Conservation (phyloP, 1,139 yeast species). For the Nematodospora anomalae region DNA sequence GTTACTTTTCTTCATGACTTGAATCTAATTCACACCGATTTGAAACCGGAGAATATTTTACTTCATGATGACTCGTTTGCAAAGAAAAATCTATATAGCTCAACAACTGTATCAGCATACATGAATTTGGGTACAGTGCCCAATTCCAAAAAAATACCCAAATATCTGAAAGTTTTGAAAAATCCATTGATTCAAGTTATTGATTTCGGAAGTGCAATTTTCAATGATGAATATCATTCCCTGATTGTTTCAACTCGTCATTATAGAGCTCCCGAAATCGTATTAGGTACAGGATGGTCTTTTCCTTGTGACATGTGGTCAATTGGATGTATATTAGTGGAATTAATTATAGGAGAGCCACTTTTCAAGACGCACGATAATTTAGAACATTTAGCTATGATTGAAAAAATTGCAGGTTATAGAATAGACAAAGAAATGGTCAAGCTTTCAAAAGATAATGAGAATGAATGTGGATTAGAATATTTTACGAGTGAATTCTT, state of each 20-base stretch:
- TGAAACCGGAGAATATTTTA: constrained; percentile 91
- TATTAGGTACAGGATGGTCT: constrained; percentile 90
- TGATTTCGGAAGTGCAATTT: constrained; percentile 95
- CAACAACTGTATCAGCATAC: constrained; percentile 37
- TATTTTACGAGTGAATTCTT: constrained; percentile 35
- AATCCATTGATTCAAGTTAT: constrained; percentile 86
- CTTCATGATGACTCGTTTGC: constrained; percentile 58
- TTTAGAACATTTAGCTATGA: constrained; percentile 90
- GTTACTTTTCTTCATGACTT: constrained; percentile 89
- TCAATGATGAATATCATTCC: constrained; percentile 91
- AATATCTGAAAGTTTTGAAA: constrained; percentile 53
- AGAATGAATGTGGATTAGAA: constrained; percentile 45
- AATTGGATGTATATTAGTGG: constrained; percentile 89
- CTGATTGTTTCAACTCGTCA: constrained; percentile 92
- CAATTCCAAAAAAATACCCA: constrained; percentile 31
- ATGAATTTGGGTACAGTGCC: constrained; percentile 20
- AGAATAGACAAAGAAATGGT: constrained; percentile 41
- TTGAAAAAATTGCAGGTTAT: constrained; percentile 71
- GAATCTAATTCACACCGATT: constrained; percentile 88
- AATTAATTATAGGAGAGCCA: constrained; percentile 93
- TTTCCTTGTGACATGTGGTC: constrained; percentile 97
- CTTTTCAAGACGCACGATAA: constrained; percentile 94
- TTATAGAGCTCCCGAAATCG: constrained; percentile 96
- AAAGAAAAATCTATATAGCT: constrained; percentile 34
- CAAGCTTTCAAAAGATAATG: constrained; percentile 32